These are phyloP conservation scores for Kodamaea kaohsiungensis DNA, from an alignment of 805 yeast genomes.

Conservation along the genomic window DNA sequence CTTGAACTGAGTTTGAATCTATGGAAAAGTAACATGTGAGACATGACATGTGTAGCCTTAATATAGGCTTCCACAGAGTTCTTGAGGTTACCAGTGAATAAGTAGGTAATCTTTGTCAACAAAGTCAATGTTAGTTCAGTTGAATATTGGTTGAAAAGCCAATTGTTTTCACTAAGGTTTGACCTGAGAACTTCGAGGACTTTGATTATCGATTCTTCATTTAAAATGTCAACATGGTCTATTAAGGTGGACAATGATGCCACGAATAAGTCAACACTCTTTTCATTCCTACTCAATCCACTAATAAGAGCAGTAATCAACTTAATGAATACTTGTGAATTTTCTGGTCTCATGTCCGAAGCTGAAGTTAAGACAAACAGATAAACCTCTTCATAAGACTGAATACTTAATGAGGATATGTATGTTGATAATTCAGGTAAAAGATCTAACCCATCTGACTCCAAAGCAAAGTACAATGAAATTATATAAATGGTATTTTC, in stretches of 20 bases:
- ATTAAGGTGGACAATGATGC: conserved; percentile 30
- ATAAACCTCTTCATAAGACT: not conserved
- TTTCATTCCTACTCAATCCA: not conserved
- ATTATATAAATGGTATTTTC: conserved; percentile 4
- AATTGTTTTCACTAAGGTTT: conserved; percentile 48
- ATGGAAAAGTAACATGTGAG: conserved; percentile 65
- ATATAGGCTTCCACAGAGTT: conserved; percentile 33
- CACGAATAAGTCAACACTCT: conserved; percentile 18
- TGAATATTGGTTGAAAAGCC: conserved; percentile 66
- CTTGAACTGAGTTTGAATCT: conserved; percentile 70
- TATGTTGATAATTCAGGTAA: not conserved
- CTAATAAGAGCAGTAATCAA: conserved; percentile 1
- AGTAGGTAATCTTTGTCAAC: conserved; percentile 25
- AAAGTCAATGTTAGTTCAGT: conserved; percentile 56
- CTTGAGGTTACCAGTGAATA: conserved; percentile 5
- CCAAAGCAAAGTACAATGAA: conserved; percentile 9
- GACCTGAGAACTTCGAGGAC: conserved; percentile 33
- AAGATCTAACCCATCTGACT: conserved; percentile 1
- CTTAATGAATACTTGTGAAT: not conserved
- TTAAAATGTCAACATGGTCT: conserved; percentile 9
- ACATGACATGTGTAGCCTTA: conserved; percentile 48
- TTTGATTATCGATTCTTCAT: not conserved
- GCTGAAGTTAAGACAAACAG: conserved; percentile 4
- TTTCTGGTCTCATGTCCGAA: not conserved
- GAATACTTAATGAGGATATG: not conserved